These are phyloP conservation scores for Physcia stellaris DNA, from an alignment of 495 filamentous ascomycete species.

Conservation along the genomic window DNA sequence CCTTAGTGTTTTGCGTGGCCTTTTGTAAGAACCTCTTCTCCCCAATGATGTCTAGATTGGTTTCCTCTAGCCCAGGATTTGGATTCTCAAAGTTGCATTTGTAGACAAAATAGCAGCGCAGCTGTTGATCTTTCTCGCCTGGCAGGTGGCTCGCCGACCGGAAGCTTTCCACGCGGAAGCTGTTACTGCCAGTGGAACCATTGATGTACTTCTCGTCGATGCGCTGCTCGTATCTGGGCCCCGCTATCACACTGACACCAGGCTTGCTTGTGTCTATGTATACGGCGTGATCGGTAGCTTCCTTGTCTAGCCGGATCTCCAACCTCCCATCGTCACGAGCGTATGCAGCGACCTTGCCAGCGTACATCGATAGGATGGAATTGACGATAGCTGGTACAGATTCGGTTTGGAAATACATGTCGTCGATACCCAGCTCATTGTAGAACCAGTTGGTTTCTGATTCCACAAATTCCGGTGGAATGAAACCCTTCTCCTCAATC, in stretches of 20 bases:
- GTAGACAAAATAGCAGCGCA: slow-evolving; percentile 98
- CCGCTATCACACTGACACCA: slow-evolving; percentile 56
- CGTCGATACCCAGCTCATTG: slow-evolving; percentile 90
- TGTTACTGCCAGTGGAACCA: slow-evolving; percentile 43
- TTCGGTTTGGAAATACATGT: slow-evolving; percentile 97
- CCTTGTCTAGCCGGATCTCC: slow-evolving; percentile 91
- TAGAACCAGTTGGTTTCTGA: slow-evolving; percentile 93
- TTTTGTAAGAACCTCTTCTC: slow-evolving; percentile 92
- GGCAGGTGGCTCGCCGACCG: slow-evolving; percentile 63
- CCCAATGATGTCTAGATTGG: slow-evolving; percentile 76
- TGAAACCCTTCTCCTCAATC: slow-evolving; percentile 68
- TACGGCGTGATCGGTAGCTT: slow-evolving; percentile 86
- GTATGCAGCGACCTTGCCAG: slow-evolving; percentile 90
- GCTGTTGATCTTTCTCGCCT: slow-evolving; percentile 60
- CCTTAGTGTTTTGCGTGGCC: slow-evolving; percentile 87
- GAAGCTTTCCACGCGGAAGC: slow-evolving; percentile 93
- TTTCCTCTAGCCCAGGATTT: slow-evolving; percentile 57
- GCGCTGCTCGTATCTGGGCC: slow-evolving; percentile 81
- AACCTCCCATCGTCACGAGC: slow-evolving; percentile 86
- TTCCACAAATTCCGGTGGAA: slow-evolving; percentile 70
- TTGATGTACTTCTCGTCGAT: slow-evolving; percentile 94
- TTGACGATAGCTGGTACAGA: slow-evolving; percentile 74
- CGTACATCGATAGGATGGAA: slow-evolving; percentile 90
- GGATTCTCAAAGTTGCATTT: slow-evolving; percentile 82
- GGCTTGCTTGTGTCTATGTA: slow-evolving; percentile 96